Base-by-base conservation (phyloP, 140 eudicot genomes). In the Cichorium intybus region DNA sequence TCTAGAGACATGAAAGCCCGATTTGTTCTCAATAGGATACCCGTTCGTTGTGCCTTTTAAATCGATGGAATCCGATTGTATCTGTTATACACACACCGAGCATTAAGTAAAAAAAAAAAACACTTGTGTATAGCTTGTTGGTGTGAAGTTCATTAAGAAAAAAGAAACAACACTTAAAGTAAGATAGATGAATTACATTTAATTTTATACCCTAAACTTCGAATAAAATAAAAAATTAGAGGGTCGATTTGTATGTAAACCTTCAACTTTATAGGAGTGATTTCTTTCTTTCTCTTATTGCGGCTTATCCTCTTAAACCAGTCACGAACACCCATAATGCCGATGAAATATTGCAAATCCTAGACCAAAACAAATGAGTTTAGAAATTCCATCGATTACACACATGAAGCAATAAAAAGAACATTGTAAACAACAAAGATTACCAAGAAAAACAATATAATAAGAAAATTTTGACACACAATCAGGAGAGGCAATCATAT, bases 271-370 rank as follows among this genome's bases (percentile, higher is more conserved):
- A 50, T 6, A 34, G 59, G 54, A 12, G 11, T 10, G 48, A 28
- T 55, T 24, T 28, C 11, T 65, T 75, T 75, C 75, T 68, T 75
- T 69, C 35, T 53, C 70, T 69, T 67, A 26, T 39, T 22, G 31
- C 69, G 7, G 2, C 23, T 24, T 51, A 56, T 68, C 63, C 28
- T 47, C 35, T 75, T 75, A 43, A 75, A 58, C 70, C 80, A 75
- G 15, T 39, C 22, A 68, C 70, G 68, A 20, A 56, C 75, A 61
- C 80, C 75, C 80, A 75, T 75, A 23, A 22, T 51, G 37, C 26
- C 35, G 4, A 26, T 17, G 15, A 50, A 52, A 12, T 9, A 26
- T 27, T 37, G 52, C 56, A n/a, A 31, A 59, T 16, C 75, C 80
- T 59, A 67, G n/a, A 58, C 26, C 60, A 67, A 56, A 60, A 46